Conservation (phyloP, 805 yeast genomes). For the Zygosaccharomyces lentus region DNA sequence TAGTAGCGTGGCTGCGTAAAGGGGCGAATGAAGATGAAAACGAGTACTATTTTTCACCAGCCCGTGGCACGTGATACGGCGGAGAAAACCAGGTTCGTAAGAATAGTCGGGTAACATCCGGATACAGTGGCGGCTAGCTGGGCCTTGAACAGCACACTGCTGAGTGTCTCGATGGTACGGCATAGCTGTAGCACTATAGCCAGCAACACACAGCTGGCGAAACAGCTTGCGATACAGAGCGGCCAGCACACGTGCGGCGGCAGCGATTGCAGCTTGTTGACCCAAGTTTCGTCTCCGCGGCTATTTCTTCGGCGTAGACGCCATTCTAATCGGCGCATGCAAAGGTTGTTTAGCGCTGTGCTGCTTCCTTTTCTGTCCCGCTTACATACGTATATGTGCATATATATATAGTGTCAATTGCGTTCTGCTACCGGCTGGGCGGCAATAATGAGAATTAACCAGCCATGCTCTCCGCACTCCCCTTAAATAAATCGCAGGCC, state of each 20-base stretch:
- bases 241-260: conserved; percentile 4
- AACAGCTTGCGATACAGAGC: background rate
- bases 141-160: background rate
- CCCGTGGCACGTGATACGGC: background rate
- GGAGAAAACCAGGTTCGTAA: background rate
- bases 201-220: background rate
- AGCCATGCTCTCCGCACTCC: conserved; percentile 2
- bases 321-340: background rate
- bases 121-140: conserved; percentile 3
- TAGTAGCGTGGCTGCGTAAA: background rate
- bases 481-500: background rate
- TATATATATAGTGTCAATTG: background rate
- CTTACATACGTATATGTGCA: background rate
- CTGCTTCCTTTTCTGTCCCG: background rate
- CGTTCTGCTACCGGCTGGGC: background rate
- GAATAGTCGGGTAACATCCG: background rate
- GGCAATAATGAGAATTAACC: conserved; percentile 1
- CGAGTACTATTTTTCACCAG: background rate
- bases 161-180: conserved; percentile 1
- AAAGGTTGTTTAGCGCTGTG: background rate
- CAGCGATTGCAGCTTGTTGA: background rate
- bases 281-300: background rate
- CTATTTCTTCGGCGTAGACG: background rate
- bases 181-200: background rate
- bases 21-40: background rate